A percentile compares a stretch with the other conserved stretches of the same genome.
These are phyloP conservation scores for Pinus tabuliformis DNA, from an alignment of 75 land plant genomes.

Conservation along the genomic window DNA sequence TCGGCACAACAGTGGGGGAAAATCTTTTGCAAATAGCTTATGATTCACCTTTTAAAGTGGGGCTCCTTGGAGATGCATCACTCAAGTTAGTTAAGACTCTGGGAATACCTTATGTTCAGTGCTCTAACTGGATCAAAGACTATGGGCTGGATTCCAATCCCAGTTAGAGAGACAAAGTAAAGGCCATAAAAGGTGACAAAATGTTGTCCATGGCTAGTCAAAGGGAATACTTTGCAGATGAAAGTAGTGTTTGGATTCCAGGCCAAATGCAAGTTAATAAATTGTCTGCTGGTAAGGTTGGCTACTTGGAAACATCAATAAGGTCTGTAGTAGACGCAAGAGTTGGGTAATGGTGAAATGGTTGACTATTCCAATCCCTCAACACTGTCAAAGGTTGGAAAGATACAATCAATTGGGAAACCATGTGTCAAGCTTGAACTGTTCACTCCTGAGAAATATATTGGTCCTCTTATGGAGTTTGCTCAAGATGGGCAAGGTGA, in stretches of 20 bases:
- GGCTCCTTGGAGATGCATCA: too few species aligned
- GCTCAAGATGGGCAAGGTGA: slow-evolving; percentile 94
- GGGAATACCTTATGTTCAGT: too few species aligned
- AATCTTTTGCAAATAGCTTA: too few species aligned
- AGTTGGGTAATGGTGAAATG: slow-evolving; percentile 82
- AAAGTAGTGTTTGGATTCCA: slow-evolving; percentile 90
- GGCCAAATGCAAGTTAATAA: slow-evolving; percentile 87
- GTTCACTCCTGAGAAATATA: slow-evolving; percentile 93
- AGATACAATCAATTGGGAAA: slow-evolving; percentile 75
- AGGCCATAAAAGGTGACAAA: too few species aligned
- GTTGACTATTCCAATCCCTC: slow-evolving; percentile 97
- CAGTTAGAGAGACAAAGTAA: too few species aligned
- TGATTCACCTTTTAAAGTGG: too few species aligned
- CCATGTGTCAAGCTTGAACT: slow-evolving; percentile 91
- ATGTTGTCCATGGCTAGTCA: slow-evolving; percentile 44
- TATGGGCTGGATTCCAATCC: too few species aligned
- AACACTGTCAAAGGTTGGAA: slow-evolving; percentile 78
- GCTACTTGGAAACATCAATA: slow-evolving; percentile 94
- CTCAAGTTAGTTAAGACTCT: too few species aligned
- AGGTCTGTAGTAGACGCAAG: slow-evolving; percentile 97
- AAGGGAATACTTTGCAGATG: slow-evolving; percentile 92
- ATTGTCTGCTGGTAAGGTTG: slow-evolving; percentile 95
- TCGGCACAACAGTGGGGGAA: slow-evolving; percentile 56
- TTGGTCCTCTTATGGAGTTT: slow-evolving; percentile 94
- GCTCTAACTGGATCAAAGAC: too few species aligned